Conservation (phyloP, 2,329 filamentous ascomycete genomes). For the Aspergillus sp. region DNA sequence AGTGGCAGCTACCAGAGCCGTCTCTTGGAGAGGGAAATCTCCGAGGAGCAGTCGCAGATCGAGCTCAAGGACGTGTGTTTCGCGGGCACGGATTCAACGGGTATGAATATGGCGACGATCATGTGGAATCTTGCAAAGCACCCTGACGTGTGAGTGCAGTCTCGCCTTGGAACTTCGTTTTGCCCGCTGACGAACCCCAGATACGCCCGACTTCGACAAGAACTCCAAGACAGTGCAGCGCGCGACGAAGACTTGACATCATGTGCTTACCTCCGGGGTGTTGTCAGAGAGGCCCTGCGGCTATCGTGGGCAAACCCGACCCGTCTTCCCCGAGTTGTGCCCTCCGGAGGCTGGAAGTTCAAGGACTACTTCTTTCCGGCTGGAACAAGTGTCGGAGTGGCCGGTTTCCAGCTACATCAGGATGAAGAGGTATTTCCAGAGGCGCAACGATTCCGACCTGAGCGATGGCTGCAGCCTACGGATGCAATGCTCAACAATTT, state of each 20-base stretch:
- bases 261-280: conserved; percentile 47
- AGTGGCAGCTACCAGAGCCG: conserved; percentile 49
- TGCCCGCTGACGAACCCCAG: neutral
- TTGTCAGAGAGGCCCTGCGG: conserved; percentile 51
- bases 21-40: conserved; percentile 41
- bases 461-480: conserved; percentile 45
- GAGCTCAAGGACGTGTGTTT: conserved; percentile 57
- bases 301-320: conserved; percentile 53
- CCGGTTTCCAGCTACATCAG: conserved; percentile 48
- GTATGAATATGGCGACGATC: conserved; percentile 51
- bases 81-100: conserved; percentile 54
- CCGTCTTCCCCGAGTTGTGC: conserved; percentile 49
- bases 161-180: conserved; percentile 11
- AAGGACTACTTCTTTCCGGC: conserved; percentile 39
- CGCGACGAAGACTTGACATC: conserved; percentile 24
- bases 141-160: conserved; percentile 36
- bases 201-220: conserved; percentile 33
- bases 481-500: conserved; percentile 43
- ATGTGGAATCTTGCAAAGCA: conserved; percentile 45
- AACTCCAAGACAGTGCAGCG: conserved; percentile 26
- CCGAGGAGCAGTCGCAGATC: conserved; percentile 43
- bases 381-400: conserved; percentile 46
- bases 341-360: conserved; percentile 37
- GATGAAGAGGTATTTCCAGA: conserved; percentile 44
- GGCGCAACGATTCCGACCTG: conserved; percentile 45